phyloP scores from a whole-genome alignment of 345 rosid genomes.

The Linum lewisii region DNA sequence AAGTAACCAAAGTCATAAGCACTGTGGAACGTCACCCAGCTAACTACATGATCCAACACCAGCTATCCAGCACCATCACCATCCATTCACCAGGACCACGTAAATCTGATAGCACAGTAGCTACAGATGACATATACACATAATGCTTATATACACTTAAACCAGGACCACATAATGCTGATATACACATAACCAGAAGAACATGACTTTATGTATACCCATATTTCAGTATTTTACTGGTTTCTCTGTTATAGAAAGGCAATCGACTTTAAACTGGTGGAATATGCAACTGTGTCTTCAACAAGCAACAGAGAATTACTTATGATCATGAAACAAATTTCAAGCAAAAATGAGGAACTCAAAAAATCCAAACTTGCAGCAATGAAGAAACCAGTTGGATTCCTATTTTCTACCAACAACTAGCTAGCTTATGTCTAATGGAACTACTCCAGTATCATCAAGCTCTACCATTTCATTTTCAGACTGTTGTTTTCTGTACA shows the following conservation, averaged over 20 bases:
- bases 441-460: not conserved
- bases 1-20: constrained; percentile 91
- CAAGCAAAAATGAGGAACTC: not conserved
- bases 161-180: too few species aligned
- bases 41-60: constrained; percentile 57
- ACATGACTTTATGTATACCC: too few species aligned
- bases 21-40: constrained; percentile 94
- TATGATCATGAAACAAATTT: too few species aligned
- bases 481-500: not conserved
- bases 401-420: too few species aligned
- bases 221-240: too few species aligned
- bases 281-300: too few species aligned
- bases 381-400: too few species aligned
- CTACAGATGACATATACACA: constrained; percentile 85
- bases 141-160: too few species aligned
- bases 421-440: not conserved
- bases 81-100: constrained; percentile 99
- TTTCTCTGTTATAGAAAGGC: too few species aligned
- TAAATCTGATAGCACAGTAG: constrained; percentile 89
- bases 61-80: constrained; percentile 52
- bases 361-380: not conserved
- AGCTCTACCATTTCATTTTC: not conserved
- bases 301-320: too few species aligned
- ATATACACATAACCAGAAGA: too few species aligned
- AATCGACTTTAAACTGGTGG: too few species aligned